Evolutionary conservation across 1,284 basidiomycete genomes (phyloP), one percentile per base, ranked within the genome.

Genomic region (Laetiporus sulphureus): DNA sequence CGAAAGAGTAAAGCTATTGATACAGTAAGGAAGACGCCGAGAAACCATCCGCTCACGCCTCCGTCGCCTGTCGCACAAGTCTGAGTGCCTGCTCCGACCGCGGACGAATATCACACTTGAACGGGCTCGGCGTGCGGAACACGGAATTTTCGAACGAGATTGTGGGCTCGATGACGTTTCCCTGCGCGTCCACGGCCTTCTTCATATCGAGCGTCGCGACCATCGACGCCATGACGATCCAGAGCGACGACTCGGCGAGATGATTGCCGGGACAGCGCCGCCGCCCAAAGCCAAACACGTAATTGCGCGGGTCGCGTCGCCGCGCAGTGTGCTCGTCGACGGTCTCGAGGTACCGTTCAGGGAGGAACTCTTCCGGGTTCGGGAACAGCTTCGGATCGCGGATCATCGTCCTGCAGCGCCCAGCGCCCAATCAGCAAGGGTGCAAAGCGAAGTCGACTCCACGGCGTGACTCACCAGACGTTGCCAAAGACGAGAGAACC

Each of bases 171-270:
- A 72, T 63, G n/a, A 54, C 51, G 23, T 56, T 49, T 3, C 73
- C 72, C n/a, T 64, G 56, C 36, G 62, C 62, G 41, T 69, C 70
- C 11, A 63, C 40, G 8, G 65, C 57, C 50, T 65, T 68, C 31
- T 57, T 46, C 24, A 75, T 66, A 37, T 66, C 55, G 51, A 67
- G 71, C 11, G 66, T 64, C 6, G 68, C 54, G 25, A 76, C 49
- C 27, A 71, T 61, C 2, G 67, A 68, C 30, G 69, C 71, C 19
- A 74, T 58, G 12, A 66, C 56, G 35, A 75, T 68, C 67, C 69
- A 76, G 15, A 76, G 46, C 7, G 67, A 66, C 13, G 67, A 63
- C 48, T 73, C 71, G 42, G 68, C 64, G 40, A 75, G 58, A 57
- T 64, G 65, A 38, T 63, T 55, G 5, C 73, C 75, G 2, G 73